These are phyloP conservation scores for Chaetomium fimeti DNA, from an alignment of 495 filamentous ascomycete genomes.

Conservation along the genomic window DNA sequence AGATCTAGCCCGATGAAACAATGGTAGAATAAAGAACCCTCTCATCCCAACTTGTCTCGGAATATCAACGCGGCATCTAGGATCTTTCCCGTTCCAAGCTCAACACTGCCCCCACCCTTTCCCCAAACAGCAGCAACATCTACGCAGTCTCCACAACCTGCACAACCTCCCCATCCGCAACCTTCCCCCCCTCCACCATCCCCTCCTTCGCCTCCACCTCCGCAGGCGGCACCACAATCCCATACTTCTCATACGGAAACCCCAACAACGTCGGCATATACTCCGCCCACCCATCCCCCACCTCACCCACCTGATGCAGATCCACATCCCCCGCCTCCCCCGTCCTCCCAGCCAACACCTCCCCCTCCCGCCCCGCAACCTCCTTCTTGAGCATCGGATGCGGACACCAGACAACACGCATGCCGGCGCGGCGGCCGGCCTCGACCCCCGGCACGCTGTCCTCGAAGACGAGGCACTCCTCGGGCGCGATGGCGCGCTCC, in stretches of 20 bases:
- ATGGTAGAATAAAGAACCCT: no score
- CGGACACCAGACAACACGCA: constrained; percentile 92
- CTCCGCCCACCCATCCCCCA: constrained; percentile 73
- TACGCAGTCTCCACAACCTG: constrained; percentile 29
- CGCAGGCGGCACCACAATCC: constrained; percentile 52
- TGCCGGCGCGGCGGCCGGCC: constrained; percentile 84
- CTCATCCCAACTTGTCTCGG: no score
- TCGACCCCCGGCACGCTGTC: constrained; percentile 92
- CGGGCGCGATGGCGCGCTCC: constrained; percentile 67
- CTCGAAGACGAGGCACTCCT: constrained; percentile 95
- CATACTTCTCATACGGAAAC: constrained; percentile 73
- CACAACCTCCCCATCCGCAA: constrained; percentile 25
- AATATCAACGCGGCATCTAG: no score
- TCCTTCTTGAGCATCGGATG: constrained; percentile 75
- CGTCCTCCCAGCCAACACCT: constrained; percentile 81
- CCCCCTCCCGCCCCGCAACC: constrained; percentile 70
- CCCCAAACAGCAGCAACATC: not conserved
- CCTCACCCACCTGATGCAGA: constrained; percentile 53
- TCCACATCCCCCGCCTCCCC: constrained; percentile 58
- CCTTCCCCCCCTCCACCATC: constrained; percentile 33
- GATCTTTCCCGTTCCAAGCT: not conserved
- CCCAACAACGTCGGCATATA: constrained; percentile 59
- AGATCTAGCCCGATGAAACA: no score
- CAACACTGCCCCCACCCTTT: not conserved
- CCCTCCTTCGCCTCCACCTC: constrained; percentile 40